Evolutionary conservation across 2,329 filamentous ascomycete genomes (phyloP).

Genomic region (Xylaria multiplex): DNA sequence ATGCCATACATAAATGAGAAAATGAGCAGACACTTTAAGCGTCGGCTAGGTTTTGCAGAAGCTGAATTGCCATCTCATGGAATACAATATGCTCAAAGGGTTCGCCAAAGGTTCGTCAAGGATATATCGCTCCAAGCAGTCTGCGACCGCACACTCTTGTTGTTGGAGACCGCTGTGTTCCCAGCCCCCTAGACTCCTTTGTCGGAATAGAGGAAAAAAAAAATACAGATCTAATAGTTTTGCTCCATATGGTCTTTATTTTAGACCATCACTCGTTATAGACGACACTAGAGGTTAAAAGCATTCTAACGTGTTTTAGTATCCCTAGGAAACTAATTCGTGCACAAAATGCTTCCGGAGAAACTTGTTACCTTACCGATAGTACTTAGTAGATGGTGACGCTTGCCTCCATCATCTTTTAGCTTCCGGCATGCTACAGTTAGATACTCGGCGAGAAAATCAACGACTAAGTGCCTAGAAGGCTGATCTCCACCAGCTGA

Average conservation of each 20-base stretch:
- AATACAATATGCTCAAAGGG: background rate
- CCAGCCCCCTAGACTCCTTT: background rate
- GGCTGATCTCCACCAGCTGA: background rate
- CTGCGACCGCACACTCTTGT: background rate
- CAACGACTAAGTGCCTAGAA: background rate
- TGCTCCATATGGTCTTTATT: slow-evolving; percentile 6
- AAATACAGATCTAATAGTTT: background rate
- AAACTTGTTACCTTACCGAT: background rate
- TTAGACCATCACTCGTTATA: background rate
- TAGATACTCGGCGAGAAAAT: background rate
- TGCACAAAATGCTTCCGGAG: background rate
- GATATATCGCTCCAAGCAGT: background rate
- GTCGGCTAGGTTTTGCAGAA: background rate
- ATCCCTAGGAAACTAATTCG: background rate
- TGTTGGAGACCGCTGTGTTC: background rate
- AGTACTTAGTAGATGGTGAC: background rate
- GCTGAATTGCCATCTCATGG: slow-evolving; percentile 2
- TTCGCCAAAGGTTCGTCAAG: background rate
- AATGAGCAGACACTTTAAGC: background rate
- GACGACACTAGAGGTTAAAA: background rate
- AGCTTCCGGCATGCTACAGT: background rate
- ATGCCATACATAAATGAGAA: slow-evolving; percentile 13
- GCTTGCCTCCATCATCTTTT: background rate
- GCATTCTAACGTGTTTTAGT: background rate
- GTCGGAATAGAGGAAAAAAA: background rate